Base-by-base conservation (phyloP, 345 rosid species). In the Excoecaria agallocha region DNA sequence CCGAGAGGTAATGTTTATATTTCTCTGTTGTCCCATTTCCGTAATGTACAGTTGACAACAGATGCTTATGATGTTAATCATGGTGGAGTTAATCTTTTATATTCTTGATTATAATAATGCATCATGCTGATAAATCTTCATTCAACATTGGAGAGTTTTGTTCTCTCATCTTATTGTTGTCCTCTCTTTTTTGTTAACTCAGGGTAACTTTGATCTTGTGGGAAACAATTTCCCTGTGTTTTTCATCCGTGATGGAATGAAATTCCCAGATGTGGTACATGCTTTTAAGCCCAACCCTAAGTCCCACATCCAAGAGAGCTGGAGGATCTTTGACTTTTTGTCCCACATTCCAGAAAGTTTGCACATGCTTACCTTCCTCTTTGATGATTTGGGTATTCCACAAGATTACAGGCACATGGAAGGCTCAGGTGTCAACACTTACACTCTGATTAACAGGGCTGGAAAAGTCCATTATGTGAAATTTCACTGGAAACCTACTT, bases 141-240 rank as follows among this genome's bases (percentile, higher is more conserved):
- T n/a, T 73, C 10, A 15, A 12, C 15, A n/a, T 64, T 64, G 5
- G 19, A 30, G 8, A 16, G 35, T 54, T 2, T 20, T 49, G 12
- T 60, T 15, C 13, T 62, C 59, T 66, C 12, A 19, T 57, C 15
- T 59, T 25, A 43, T 12, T 16, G 24, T 43, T 2, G 4, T 22
- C 17, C 24, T 48, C 13, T 49, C 30, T 75, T 61, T 43, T 68
- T 64, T 77, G 52, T 69, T 62, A 70, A 76, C 66, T 41, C 86
- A 95, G 98, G 99, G 99, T 46, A 95, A 95, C 79, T 95, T 95
- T 82, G 99, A 95, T 86, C 94, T 95, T 19, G 98, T 95, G 76
- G 99, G 99, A 49, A 95, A 95, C 92, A 95, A 95, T 81, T 91
- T 93, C 82, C 98, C 96, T 7, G 99, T 95, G 73, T 95, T 95